A percentile compares a stretch with the other conserved stretches of the same genome.
Evolutionary conservation across 495 filamentous ascomycete genomes (phyloP).

Genomic region (Neurospora sp.): DNA sequence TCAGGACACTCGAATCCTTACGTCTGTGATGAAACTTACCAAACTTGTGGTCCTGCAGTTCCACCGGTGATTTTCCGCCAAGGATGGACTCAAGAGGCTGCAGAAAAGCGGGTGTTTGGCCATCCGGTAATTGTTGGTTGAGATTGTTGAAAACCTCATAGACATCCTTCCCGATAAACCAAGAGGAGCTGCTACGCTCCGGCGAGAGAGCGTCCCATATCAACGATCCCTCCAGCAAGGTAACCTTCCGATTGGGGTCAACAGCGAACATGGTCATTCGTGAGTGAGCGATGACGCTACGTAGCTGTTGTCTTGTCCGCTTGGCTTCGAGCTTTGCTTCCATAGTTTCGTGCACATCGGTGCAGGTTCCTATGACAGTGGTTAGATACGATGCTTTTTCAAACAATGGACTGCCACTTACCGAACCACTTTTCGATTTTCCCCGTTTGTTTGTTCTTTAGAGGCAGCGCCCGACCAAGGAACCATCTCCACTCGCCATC

Average conservation of each 20-base stretch:
- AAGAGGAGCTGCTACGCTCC: slow-evolving; percentile 15
- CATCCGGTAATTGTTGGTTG: slow-evolving; percentile 19
- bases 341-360: slow-evolving; percentile 56
- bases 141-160: slow-evolving; percentile 45
- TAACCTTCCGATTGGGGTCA: slow-evolving; percentile 45
- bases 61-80: slow-evolving; percentile 37
- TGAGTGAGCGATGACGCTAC: slow-evolving; percentile 58
- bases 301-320: slow-evolving; percentile 50
- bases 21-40: slow-evolving; percentile 12
- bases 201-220: slow-evolving; percentile 36
- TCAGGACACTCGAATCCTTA: not conserved
- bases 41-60: slow-evolving; percentile 41
- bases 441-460: slow-evolving; percentile 49
- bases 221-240: slow-evolving; percentile 52
- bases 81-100: slow-evolving; percentile 49
- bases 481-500: slow-evolving; percentile 65
- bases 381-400: not conserved
- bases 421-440: slow-evolving; percentile 66
- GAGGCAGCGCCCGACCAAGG: slow-evolving; percentile 53
- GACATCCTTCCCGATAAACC: slow-evolving; percentile 47
- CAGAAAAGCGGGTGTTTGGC: slow-evolving; percentile 36
- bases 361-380: slow-evolving; percentile 39
- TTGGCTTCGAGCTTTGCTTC: slow-evolving; percentile 49
- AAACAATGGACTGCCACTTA: slow-evolving; percentile 6
- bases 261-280: slow-evolving; percentile 60